Base-by-base conservation (phyloP, 2,329 filamentous ascomycete genomes). In the Arthrocladium fulminans region DNA sequence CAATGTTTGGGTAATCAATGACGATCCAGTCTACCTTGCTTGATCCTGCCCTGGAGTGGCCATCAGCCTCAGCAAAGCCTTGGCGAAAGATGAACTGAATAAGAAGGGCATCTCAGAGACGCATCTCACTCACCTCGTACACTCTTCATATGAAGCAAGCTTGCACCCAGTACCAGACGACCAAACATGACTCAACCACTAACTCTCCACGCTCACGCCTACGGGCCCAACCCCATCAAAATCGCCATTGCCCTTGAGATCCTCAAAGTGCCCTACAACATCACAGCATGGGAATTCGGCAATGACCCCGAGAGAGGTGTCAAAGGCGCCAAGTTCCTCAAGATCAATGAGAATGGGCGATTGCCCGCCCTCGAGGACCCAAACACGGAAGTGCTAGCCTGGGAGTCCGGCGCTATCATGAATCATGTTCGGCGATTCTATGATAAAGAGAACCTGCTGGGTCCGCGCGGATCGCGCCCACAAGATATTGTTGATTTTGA, bases 401-500 rank as follows among this genome's bases (percentile, higher is more conserved):
- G 65, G 66, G 66, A 69, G 55, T 65, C 62, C 3, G 65, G 64
- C 2, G 66, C 66, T 4, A 60, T 63, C 39, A 63, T 69, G 58
- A 66, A 67, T 47, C 66, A 69, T 42, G 40, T 68, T 5, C 59
- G 61, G 8, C 58, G 67, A 2, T 62, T 65, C 2, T 73, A 73
- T 53, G 70, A 73, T 55, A 61, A 61, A 19, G 51, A 60, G n/a
- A 66, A 67, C 45, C 59, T 51, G 22, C 59, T 72, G 7, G 65
- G 65, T 3, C 68, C 67, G 0, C 42, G 57, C 2, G 63, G 62
- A 0, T 49, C 50, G 19, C 57, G 49, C 3, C 65, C 68, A 34
- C 69, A 72, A 49, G 68, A 67, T 17, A 47, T 56, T 2, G 67
- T 71, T 0, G 67, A 71, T 50, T 69, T 70, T 34, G 69, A 72